These are phyloP conservation scores for Dryas octopetala DNA, from an alignment of 306 rosid species.

Conservation along the genomic window DNA sequence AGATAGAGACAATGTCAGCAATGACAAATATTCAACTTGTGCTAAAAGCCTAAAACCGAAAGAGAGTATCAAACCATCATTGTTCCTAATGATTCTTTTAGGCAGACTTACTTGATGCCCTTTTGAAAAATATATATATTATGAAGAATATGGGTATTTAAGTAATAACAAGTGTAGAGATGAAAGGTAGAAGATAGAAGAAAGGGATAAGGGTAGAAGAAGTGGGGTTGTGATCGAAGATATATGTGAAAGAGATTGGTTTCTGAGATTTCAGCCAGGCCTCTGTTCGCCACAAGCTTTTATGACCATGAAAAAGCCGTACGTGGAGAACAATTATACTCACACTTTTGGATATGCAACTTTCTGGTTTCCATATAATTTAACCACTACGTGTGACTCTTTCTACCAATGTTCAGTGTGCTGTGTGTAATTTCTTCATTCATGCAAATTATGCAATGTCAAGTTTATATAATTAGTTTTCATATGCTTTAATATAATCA, in stretches of 20 bases:
- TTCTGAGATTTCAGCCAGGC: slow-evolving; percentile 38
- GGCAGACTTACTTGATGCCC: no score
- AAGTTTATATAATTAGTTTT: background rate
- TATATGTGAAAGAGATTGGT: slow-evolving; percentile 38
- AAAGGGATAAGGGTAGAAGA: slow-evolving; percentile 34
- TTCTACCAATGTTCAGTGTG: background rate
- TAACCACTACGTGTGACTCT: slow-evolving; percentile 4
- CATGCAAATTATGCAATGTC: background rate
- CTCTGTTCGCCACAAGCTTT: slow-evolving; percentile 45
- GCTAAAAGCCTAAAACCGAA: no score
- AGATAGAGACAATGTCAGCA: no score
- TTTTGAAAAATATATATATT: no score
- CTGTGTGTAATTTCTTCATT: background rate
- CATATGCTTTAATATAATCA: no score
- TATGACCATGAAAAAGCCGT: slow-evolving; percentile 12
- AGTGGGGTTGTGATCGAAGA: slow-evolving; percentile 16
- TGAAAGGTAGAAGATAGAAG: background rate
- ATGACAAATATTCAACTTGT: no score
- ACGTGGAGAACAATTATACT: slow-evolving; percentile 36
- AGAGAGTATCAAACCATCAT: no score
- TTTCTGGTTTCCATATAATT: slow-evolving; percentile 2
- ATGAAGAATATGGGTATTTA: no score
- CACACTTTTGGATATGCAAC: slow-evolving; percentile 22
- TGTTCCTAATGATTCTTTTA: no score
- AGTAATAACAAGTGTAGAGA: no score